These are phyloP conservation scores for Gyrodon lividus DNA, from an alignment of 768 basidiomycete genomes.

Conservation along the genomic window DNA sequence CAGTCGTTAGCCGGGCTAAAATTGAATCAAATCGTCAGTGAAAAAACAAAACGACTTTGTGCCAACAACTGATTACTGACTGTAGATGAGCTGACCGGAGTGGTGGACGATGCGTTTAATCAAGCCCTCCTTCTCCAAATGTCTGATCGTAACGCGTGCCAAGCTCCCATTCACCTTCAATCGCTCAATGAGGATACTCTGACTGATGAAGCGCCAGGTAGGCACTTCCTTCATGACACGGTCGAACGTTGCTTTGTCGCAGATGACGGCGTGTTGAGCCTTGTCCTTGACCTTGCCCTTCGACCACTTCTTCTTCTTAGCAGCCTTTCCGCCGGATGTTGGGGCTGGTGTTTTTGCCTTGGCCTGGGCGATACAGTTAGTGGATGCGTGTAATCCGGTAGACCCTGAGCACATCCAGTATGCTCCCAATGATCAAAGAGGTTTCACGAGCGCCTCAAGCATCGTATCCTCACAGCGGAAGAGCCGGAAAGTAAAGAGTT, in stretches of 20 bases:
- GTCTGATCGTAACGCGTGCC: constrained; percentile 86
- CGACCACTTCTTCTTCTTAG: constrained; percentile 99
- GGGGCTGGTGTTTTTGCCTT: constrained; percentile 71
- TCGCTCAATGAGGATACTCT: constrained; percentile 97
- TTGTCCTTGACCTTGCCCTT: constrained; percentile 99
- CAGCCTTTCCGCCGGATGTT: constrained; percentile 77
- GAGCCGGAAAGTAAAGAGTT: constrained; percentile 1
- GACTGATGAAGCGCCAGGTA: constrained; percentile 98
- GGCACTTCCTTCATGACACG: constrained; percentile 98
- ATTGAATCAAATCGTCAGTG: constrained; percentile 5
- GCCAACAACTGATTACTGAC: constrained; percentile 46
- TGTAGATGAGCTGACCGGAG: constrained; percentile 93
- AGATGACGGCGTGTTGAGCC: constrained; percentile 92
- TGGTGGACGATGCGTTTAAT: constrained; percentile 98
- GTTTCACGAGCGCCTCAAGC: neutral
- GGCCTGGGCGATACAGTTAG: constrained; percentile 47
- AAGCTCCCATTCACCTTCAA: constrained; percentile 95
- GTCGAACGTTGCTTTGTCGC: constrained; percentile 92
- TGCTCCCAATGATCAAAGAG: constrained; percentile 5
- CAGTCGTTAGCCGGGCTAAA: constrained; percentile 45
- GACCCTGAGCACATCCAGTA: constrained; percentile 23
- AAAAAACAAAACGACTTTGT: neutral
- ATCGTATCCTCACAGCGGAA: neutral
- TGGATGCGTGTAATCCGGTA: constrained; percentile 16
- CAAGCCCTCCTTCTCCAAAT: constrained; percentile 89